Conservation (phyloP, 805 yeast species). For the Ogataea populi-albae region DNA sequence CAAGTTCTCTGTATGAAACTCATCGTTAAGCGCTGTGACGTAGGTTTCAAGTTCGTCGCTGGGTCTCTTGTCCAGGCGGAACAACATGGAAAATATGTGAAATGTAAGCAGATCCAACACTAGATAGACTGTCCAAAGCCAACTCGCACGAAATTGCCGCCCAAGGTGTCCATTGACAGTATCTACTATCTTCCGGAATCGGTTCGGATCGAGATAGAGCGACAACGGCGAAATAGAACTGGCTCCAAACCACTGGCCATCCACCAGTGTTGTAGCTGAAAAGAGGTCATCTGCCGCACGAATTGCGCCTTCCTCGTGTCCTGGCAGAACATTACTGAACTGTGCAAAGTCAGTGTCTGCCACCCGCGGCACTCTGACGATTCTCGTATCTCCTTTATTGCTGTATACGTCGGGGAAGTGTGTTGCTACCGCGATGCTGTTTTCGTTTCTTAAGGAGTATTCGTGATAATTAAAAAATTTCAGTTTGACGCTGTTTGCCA, state of each 20-base stretch:
- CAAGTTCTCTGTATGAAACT: conserved; percentile 17
- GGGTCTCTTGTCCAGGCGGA: conserved; percentile 32
- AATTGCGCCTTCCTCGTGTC: conserved; percentile 61
- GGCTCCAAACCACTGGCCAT: conserved; percentile 47
- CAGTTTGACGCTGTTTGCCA: too few relatives aligned
- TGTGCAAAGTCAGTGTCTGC: conserved; percentile 47
- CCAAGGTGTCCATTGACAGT: conserved; percentile 42
- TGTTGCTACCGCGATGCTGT: conserved; percentile 45
- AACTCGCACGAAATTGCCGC: conserved; percentile 39
- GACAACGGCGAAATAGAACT: conserved; percentile 53
- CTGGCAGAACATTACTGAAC: conserved; percentile 56
- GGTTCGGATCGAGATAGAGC: conserved; percentile 33
- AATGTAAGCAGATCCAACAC: conserved; percentile 40
- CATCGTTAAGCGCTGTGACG: conserved; percentile 32
- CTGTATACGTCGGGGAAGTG: conserved; percentile 63
- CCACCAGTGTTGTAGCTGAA: conserved; percentile 36
- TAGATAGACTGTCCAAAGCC: conserved; percentile 38
- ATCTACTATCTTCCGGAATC: conserved; percentile 41
- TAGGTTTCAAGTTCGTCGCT: conserved; percentile 43
- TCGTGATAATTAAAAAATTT: conserved; percentile 70
- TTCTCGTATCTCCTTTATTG: conserved; percentile 42
- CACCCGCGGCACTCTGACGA: conserved; percentile 63
- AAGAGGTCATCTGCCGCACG: conserved; percentile 23
- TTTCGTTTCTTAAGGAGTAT: conserved; percentile 32
- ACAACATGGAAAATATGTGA: conserved; percentile 36